Evolutionary conservation across 1,284 basidiomycete genomes (phyloP), one percentile per base, ranked within the genome.

Genomic region (Moniliophthora roreri): DNA sequence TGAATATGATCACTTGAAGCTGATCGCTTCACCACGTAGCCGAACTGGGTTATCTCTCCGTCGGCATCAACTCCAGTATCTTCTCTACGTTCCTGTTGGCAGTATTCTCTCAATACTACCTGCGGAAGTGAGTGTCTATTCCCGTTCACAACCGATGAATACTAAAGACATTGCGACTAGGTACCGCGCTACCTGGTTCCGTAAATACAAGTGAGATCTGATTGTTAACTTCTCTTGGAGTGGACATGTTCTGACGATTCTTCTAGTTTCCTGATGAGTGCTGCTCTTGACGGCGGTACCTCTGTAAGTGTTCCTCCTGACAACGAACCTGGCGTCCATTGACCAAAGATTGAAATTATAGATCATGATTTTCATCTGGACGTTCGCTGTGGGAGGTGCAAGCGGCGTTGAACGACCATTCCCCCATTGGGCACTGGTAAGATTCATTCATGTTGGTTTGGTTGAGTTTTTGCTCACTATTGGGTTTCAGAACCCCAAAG

Each of bases 371-470:
- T 82, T 82, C 59, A 71, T 82, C 4, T 75, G 76, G 48, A 80
- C 80, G 2, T 85, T 85, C 61, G 82, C 82, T 1, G 82, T 86
- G 44, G 81, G 77, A 45, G 83, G 84, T 24, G 82, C 79, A 20
- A 75, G 77, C 28, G 83, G 82, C 7, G 74, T 60, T 28, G 71
- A 72, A 1, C 60, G 63, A 11, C 57, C 69, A 20, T 76, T 82
- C 68, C 79, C 79, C 1, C 67, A 62, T 40, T 81, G 79, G 80
- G 74, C 70, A 18, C 62, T 76, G 60, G 71, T 73, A 55, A 44
- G 68, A 60, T 20, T 24, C 26, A 11, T 28, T 8, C 11, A 7
- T 35, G 13, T 24, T 48, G 34, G 5, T 6, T 13, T n/a, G n/a
- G 7, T 24, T n/a, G 8, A 38, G 10, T 38, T n/a, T 18, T 16